phyloP scores from a whole-genome alignment of 192 early-diverging fungal genomes.

The Coemansia asiatica region DNA sequence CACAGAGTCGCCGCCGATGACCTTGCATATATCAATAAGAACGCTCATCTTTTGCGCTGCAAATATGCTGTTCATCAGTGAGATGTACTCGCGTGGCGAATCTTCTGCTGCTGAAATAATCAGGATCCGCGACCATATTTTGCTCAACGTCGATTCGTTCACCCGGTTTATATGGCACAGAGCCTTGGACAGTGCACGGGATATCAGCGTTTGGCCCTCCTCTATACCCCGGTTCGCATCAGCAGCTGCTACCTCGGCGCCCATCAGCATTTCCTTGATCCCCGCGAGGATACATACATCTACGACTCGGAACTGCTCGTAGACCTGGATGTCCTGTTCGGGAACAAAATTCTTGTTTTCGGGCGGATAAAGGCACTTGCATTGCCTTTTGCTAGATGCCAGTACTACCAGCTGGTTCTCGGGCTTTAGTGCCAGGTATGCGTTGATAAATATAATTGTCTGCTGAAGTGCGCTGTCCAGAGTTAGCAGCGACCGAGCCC shows the following conservation, averaged over 20 bases:
- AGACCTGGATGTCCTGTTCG: slow-evolving; percentile 41
- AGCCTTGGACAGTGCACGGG: slow-evolving; percentile 50
- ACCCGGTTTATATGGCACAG: slow-evolving; percentile 52
- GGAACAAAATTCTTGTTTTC: slow-evolving; percentile 11
- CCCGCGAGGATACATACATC: slow-evolving; percentile 39
- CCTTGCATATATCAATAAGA: slow-evolving; percentile 87
- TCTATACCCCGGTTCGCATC: slow-evolving; percentile 11
- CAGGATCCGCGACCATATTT: slow-evolving; percentile 72
- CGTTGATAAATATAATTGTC: slow-evolving; percentile 86
- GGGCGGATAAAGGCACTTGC: slow-evolving; percentile 44
- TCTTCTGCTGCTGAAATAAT: slow-evolving; percentile 86
- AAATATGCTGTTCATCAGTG: slow-evolving; percentile 98
- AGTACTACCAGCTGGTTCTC: slow-evolving; percentile 88
- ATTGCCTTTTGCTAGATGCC: slow-evolving; percentile 49
- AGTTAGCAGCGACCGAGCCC: slow-evolving; percentile 63
- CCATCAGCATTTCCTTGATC: slow-evolving; percentile 23
- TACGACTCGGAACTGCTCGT: slow-evolving; percentile 53
- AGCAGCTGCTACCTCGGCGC: neutral
- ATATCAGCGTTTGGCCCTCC: slow-evolving; percentile 37
- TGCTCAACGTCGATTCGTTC: slow-evolving; percentile 12
- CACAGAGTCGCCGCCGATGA: slow-evolving; percentile 73
- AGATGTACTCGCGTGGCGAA: slow-evolving; percentile 84
- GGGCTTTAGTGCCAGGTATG: slow-evolving; percentile 84
- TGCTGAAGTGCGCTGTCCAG: slow-evolving; percentile 74
- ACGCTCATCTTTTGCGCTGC: slow-evolving; percentile 90